Evolutionary conservation across 2,329 filamentous ascomycete species (phyloP).

Genomic region (Penicillium freii): DNA sequence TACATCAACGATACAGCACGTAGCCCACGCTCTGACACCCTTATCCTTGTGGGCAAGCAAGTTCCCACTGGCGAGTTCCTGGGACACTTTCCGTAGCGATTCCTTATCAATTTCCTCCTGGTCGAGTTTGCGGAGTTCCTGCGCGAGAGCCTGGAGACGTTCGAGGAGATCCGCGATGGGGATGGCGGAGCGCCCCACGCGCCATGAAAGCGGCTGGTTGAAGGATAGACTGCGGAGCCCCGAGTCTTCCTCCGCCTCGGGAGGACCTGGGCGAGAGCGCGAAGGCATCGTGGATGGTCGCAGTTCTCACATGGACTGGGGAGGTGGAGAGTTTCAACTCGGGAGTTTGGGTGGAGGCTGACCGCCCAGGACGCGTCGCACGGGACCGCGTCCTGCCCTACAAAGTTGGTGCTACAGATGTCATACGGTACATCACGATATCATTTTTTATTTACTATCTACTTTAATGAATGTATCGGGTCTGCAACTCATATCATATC

Average conservation of each 20-base stretch:
- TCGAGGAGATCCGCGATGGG: slow-evolving; percentile 76
- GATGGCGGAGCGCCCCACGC: slow-evolving; percentile 79
- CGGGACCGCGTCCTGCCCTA: slow-evolving; percentile 11
- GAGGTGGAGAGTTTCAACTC: slow-evolving; percentile 16
- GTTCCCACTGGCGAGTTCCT: slow-evolving; percentile 78
- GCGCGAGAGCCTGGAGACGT: slow-evolving; percentile 74
- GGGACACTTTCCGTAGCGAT: slow-evolving; percentile 80
- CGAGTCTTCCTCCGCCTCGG: slow-evolving; percentile 38
- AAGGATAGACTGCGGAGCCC: slow-evolving; percentile 62
- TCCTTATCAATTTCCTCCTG: slow-evolving; percentile 80
- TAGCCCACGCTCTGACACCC: slow-evolving; percentile 84
- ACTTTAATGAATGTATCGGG: neutral
- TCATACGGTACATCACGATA: neutral
- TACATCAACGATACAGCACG: slow-evolving; percentile 89
- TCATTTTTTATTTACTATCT: neutral
- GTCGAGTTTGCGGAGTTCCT: slow-evolving; percentile 80
- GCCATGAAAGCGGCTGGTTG: slow-evolving; percentile 84
- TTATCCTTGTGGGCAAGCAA: slow-evolving; percentile 88
- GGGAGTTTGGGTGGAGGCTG: slow-evolving; percentile 23
- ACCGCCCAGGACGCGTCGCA: slow-evolving; percentile 27
- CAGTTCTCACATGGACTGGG: slow-evolving; percentile 23
- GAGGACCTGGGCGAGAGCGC: slow-evolving; percentile 42
- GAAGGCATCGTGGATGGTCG: slow-evolving; percentile 40
- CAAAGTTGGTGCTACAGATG: slow-evolving; percentile 2
- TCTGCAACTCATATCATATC: neutral